Conservation (phyloP, 495 filamentous ascomycete genomes). For the Cercophora scortea region DNA sequence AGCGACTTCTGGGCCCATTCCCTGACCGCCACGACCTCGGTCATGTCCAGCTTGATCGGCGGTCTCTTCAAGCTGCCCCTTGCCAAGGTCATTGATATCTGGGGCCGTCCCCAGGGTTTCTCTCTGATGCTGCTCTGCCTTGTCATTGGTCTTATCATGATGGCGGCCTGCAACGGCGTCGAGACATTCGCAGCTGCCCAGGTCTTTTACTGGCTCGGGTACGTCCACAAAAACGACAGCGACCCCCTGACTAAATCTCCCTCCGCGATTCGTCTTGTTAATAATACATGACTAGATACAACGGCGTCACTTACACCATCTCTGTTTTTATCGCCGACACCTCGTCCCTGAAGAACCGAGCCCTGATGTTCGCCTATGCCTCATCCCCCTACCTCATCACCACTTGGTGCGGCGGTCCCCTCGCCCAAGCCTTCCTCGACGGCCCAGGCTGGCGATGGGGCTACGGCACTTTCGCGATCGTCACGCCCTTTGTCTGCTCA, state of each 20-base stretch:
- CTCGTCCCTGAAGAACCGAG: constrained; percentile 54
- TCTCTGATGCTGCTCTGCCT: constrained; percentile 30
- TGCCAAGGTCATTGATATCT: constrained; percentile 60
- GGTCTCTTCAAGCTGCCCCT: constrained; percentile 54
- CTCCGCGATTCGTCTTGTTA: constrained; percentile 4
- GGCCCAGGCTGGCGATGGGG: constrained; percentile 53
- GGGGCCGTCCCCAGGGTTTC: constrained; percentile 47
- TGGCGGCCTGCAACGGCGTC: constrained; percentile 44
- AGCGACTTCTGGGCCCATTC: constrained; percentile 40
- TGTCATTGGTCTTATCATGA: constrained; percentile 39
- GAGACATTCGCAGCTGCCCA: constrained; percentile 43
- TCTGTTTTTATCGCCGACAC: constrained; percentile 62
- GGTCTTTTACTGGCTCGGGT: constrained; percentile 47
- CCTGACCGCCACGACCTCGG: constrained; percentile 36
- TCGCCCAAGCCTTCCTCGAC: constrained; percentile 36
- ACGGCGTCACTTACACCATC: constrained; percentile 50
- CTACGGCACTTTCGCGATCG: constrained; percentile 53
- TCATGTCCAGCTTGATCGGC: constrained; percentile 50
- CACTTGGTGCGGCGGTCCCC: constrained; percentile 42
- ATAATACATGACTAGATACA: constrained; percentile 29
- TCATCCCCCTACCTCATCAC: constrained; percentile 62
- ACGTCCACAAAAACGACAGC: neutral
- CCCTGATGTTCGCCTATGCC: constrained; percentile 52
- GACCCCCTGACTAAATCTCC: constrained; percentile 8
- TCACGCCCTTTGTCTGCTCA: constrained; percentile 47